A percentile compares a stretch with the other conserved stretches of the same genome.
These are phyloP conservation scores for Citrus mangshanensis DNA, from an alignment of 345 rosid genomes.

Conservation along the genomic window DNA sequence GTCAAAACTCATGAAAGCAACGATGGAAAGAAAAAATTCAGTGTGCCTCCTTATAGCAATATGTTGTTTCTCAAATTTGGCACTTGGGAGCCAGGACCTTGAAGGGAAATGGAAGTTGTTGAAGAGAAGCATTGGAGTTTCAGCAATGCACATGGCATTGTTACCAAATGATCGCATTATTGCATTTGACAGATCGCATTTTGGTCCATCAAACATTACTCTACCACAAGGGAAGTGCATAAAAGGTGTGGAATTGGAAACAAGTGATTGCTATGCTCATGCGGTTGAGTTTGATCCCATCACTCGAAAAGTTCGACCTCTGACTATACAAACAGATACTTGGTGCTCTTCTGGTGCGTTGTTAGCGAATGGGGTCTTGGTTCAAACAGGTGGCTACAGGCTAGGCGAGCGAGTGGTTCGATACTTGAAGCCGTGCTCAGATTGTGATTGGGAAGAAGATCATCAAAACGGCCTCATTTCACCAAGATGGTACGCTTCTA, in stretches of 20 bases:
- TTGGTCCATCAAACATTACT: conserved; percentile 25
- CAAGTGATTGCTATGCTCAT: conserved; percentile 28
- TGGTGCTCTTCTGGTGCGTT: conserved; percentile 39
- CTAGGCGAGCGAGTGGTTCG: conserved; percentile 22
- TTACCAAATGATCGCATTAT: conserved; percentile 26
- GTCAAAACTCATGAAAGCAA: neutral
- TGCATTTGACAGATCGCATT: conserved; percentile 18
- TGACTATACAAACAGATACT: conserved; percentile 22
- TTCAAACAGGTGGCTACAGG: conserved; percentile 37
- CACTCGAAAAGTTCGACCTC: conserved; percentile 14
- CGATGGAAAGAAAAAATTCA: conserved; percentile 11
- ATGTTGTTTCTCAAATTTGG: conserved; percentile 2
- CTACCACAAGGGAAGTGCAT: conserved; percentile 21
- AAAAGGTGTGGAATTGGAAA: neutral
- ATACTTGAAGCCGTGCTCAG: conserved; percentile 14
- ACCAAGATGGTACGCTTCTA: conserved; percentile 45
- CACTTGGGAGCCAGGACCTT: neutral
- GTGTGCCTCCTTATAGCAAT: conserved; percentile 8
- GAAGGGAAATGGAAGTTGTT: conserved; percentile 27
- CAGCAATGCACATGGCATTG: conserved; percentile 32
- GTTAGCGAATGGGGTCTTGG: conserved; percentile 16
- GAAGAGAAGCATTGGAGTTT: conserved; percentile 24
- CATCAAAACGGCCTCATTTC: neutral
- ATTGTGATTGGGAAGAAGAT: conserved; percentile 27
- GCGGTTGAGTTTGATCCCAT: conserved; percentile 21